Evolutionary conservation across 257 asterid genomes (phyloP), one percentile per base, ranked within the genome.

Genomic region (Dorcoceras hygrometricum): DNA sequence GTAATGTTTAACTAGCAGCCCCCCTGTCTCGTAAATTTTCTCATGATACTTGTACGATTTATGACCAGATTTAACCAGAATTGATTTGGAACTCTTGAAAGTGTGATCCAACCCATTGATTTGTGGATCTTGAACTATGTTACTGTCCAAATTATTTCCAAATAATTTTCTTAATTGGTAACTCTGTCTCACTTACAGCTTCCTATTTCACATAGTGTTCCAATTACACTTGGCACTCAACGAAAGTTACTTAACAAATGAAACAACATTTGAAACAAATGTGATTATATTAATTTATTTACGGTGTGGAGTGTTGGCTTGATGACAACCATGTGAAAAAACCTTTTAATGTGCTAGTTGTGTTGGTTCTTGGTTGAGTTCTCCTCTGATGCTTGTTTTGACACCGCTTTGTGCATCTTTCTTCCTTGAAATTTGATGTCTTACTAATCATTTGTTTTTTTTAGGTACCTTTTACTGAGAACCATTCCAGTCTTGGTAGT

Each of bases 391-490:
- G 22, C 20, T 16, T 16, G 54, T 46, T 4, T 46, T 1, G 6
- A 18, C 22, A 46, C 18, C 20, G 12, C 20, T 14, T 16, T 46
- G 54, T 46, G 54, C 22, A 46, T 16, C 7, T 46, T 46, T 46
- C 22, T n/a, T 16, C 54, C 54, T 5, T 18, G n/a, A 43, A 43
- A 43, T 43, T 43, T 43, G 5, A 43, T 1, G 20, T 31, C 59
- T 58, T 43, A 5, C 22, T 22, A 9, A n/a, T 28, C n/a, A 26
- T 8, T 19, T 24, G 68, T 3, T 56, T 32, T 4, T 34, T 73
- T 48, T 90, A 89, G 98, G 96, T 74, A 91, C 6, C 77, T 91
- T 69, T 84, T 91, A 74, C 86, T 91, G 57, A 73, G 74, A 14
- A 91, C 98, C 5, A 85, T 91, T 32, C 98, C 98, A 0, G 87